Conservation (phyloP, 2,329 filamentous ascomycete species). For the Aspergillus cejpii region DNA sequence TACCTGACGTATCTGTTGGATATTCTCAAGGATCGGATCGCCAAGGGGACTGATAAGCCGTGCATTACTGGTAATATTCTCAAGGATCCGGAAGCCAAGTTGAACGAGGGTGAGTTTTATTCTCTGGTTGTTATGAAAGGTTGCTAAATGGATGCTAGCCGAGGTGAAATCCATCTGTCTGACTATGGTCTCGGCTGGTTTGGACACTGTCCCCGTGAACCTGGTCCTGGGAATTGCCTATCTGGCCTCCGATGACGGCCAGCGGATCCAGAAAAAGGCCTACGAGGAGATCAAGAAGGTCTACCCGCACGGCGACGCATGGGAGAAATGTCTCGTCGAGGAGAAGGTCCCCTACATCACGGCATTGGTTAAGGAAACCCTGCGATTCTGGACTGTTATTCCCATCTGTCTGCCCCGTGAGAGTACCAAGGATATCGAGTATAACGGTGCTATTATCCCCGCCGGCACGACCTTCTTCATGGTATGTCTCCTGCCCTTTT, state of each 20-base stretch:
- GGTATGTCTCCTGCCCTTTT: slow-evolving; percentile 36
- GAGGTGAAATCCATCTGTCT: slow-evolving; percentile 76
- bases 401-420: slow-evolving; percentile 69
- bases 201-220: slow-evolving; percentile 75
- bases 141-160: slow-evolving; percentile 42
- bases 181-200: slow-evolving; percentile 73
- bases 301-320: slow-evolving; percentile 69
- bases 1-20: slow-evolving; percentile 56
- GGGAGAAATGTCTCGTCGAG: slow-evolving; percentile 64
- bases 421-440: slow-evolving; percentile 65
- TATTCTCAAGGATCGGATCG: slow-evolving; percentile 56
- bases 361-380: slow-evolving; percentile 68
- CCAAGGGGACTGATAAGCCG: slow-evolving; percentile 57
- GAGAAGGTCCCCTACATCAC: slow-evolving; percentile 72
- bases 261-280: slow-evolving; percentile 62
- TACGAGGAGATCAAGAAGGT: slow-evolving; percentile 63
- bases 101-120: slow-evolving; percentile 53
- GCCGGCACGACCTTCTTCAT: slow-evolving; percentile 74
- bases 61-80: slow-evolving; percentile 65
- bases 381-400: slow-evolving; percentile 73
- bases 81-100: slow-evolving; percentile 61
- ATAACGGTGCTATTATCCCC: slow-evolving; percentile 61
- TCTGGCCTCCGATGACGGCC: slow-evolving; percentile 60
- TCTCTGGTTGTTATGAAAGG: not conserved
- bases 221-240: slow-evolving; percentile 74